phyloP scores from a whole-genome alignment of 768 basidiomycete species.

The Boletus subparvulus region DNA sequence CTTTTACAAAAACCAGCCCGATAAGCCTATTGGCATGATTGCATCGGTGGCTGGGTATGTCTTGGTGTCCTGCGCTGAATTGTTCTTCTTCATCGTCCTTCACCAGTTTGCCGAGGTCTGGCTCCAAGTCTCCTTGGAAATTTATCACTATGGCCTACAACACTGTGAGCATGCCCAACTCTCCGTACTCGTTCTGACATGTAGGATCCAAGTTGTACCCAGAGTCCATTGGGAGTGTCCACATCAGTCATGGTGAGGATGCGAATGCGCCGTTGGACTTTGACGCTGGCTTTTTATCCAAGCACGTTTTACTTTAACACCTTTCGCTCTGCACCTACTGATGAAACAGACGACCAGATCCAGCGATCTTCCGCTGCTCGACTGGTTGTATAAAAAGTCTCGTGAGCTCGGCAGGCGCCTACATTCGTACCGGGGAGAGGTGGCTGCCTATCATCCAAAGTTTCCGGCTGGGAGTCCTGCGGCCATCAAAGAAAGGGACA shows the following conservation, averaged over 20 bases:
- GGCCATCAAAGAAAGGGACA: slow-evolving; percentile 4
- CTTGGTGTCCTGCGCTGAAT: neutral
- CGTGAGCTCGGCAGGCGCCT: slow-evolving; percentile 58
- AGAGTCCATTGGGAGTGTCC: slow-evolving; percentile 45
- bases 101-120: slow-evolving; percentile 24
- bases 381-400: slow-evolving; percentile 48
- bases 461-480: slow-evolving; percentile 31
- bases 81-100: neutral
- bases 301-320: slow-evolving; percentile 27
- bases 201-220: slow-evolving; percentile 39
- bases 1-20: slow-evolving; percentile 32
- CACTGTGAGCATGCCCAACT: slow-evolving; percentile 24
- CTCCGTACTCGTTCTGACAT: neutral
- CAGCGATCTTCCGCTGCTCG: slow-evolving; percentile 44
- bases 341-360: neutral
- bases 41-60: slow-evolving; percentile 42
- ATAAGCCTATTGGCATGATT: slow-evolving; percentile 55
- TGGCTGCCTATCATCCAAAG: slow-evolving; percentile 13
- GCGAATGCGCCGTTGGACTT: slow-evolving; percentile 44
- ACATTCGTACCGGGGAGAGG: slow-evolving; percentile 24
- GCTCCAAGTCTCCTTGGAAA: slow-evolving; percentile 21
- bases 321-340: neutral
- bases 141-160: slow-evolving; percentile 32
- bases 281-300: slow-evolving; percentile 43
- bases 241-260: slow-evolving; percentile 45